Conservation (phyloP, 2,329 filamentous ascomycete species). For the Colletotrichum costaricense region DNA sequence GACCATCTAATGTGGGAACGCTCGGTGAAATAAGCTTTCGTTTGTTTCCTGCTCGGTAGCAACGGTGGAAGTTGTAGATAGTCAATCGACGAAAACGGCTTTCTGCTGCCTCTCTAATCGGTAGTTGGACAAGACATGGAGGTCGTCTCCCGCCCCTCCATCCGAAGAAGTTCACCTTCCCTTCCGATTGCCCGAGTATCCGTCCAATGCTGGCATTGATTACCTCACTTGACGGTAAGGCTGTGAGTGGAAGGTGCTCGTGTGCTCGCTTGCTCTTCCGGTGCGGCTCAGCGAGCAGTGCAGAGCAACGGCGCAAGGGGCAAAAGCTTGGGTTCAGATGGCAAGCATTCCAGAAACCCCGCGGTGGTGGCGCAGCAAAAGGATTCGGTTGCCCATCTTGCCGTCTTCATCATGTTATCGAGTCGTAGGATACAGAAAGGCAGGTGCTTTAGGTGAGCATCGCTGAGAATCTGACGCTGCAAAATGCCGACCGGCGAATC, state of each 20-base stretch:
- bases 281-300: not conserved
- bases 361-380: not conserved
- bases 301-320: not conserved
- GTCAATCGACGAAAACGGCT: not conserved
- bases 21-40: not conserved
- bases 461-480: not conserved
- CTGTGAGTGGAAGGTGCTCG: not conserved
- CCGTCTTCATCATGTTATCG: not conserved
- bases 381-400: not conserved
- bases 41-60: not conserved
- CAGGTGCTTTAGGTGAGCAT: not conserved
- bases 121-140: not conserved
- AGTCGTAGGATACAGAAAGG: not conserved
- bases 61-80: not conserved
- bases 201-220: not conserved
- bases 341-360: not conserved
- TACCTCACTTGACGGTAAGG: not conserved
- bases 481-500: not conserved
- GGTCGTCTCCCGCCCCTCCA: not conserved
- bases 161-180: not conserved
- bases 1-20: not conserved
- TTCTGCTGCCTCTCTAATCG: not conserved
- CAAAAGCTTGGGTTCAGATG: not conserved
- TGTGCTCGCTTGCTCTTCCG: not conserved
- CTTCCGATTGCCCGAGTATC: not conserved